Conservation (phyloP, 768 basidiomycete species). For the Boletus subcaerulescens region DNA sequence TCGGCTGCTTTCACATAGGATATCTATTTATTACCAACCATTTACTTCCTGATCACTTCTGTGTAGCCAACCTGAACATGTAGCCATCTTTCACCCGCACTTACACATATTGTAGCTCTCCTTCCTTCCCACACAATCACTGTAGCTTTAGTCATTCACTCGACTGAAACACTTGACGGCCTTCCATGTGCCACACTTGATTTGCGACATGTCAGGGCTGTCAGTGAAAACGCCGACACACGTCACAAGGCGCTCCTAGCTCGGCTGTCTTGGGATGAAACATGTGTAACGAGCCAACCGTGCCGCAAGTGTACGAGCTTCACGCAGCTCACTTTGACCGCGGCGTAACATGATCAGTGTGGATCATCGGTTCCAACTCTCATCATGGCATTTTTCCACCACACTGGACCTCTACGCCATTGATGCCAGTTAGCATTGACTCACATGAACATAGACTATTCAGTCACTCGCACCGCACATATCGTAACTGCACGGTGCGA, state of each 20-base stretch:
- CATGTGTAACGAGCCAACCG: neutral
- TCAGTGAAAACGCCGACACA: neutral
- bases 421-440: too few species aligned
- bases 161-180: constrained; percentile 2
- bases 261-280: neutral
- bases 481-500: neutral
- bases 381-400: too few species aligned
- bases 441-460: too few species aligned
- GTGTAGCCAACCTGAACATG: constrained; percentile 26
- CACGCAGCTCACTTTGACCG: neutral
- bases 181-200: neutral
- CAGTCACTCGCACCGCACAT: too few species aligned
- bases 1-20: constrained; percentile 10
- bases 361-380: too few species aligned
- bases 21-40: constrained; percentile 18
- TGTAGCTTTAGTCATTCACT: constrained; percentile 25
- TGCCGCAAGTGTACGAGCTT: neutral
- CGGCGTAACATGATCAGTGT: too few species aligned
- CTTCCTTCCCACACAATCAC: constrained; percentile 1
- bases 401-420: too few species aligned
- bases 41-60: constrained; percentile 11
- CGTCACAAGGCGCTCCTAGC: neutral
- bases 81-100: constrained; percentile 21
- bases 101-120: constrained; percentile 22
- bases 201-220: neutral